Conservation (phyloP, 2,329 filamentous ascomycete species). For the Clarireedia monteithiana region DNA sequence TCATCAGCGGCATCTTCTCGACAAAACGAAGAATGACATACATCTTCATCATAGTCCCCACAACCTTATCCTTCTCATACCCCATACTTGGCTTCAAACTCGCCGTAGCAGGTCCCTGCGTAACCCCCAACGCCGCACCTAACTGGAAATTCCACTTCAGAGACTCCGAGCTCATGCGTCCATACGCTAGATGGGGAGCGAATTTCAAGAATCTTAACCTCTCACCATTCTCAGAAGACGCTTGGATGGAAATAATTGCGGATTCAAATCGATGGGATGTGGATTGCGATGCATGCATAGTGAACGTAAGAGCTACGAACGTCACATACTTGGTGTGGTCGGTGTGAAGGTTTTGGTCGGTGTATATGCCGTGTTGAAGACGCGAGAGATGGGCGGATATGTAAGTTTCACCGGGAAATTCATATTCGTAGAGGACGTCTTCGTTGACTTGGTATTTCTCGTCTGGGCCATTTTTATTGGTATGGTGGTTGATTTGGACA, state of each 20-base stretch:
- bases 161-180: constrained; percentile 15
- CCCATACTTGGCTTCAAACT: constrained; percentile 11
- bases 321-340: constrained; percentile 36
- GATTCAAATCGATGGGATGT: background rate
- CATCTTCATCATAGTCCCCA: constrained; percentile 24
- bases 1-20: background rate
- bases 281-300: constrained; percentile 35
- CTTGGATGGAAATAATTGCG: background rate
- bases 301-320: constrained; percentile 41
- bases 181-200: constrained; percentile 41
- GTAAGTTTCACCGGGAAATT: constrained; percentile 39
- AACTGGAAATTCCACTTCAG: constrained; percentile 22
- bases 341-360: constrained; percentile 35
- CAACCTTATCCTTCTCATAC: constrained; percentile 16
- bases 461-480: constrained; percentile 18
- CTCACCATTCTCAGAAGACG: constrained; percentile 24
- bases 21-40: constrained; percentile 4
- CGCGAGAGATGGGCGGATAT: constrained; percentile 42
- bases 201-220: constrained; percentile 39
- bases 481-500: background rate
- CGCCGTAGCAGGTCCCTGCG: constrained; percentile 31
- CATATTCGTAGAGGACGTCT: constrained; percentile 41
- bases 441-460: constrained; percentile 26
- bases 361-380: constrained; percentile 41
- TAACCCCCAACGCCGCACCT: constrained; percentile 33